These are phyloP conservation scores for Phyllosticta paracitricarpa DNA, from an alignment of 2,329 filamentous ascomycete genomes.

Conservation along the genomic window DNA sequence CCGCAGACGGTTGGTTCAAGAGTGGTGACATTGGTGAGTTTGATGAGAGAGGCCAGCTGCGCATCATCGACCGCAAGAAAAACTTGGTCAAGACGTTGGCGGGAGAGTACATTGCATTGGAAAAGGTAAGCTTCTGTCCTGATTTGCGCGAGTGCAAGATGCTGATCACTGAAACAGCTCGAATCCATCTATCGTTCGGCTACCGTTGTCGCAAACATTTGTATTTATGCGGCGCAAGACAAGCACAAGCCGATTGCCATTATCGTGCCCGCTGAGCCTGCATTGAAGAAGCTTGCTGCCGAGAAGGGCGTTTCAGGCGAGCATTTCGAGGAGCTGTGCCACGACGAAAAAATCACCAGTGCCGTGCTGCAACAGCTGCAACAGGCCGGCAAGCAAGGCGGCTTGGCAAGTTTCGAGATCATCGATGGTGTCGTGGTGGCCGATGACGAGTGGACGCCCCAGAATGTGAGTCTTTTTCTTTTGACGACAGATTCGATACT, in stretches of 20 bases:
- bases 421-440: constrained; percentile 67
- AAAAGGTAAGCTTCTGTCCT: constrained; percentile 44
- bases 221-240: constrained; percentile 69
- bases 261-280: constrained; percentile 53
- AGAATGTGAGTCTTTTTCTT: constrained; percentile 53
- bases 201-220: constrained; percentile 73
- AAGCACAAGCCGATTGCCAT: constrained; percentile 74
- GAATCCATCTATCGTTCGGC: constrained; percentile 81
- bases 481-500: constrained; percentile 9
- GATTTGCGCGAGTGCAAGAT: neutral
- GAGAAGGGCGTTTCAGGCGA: constrained; percentile 54
- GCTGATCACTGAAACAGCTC: constrained; percentile 40
- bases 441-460: constrained; percentile 81
- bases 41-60: constrained; percentile 66
- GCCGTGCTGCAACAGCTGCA: constrained; percentile 63
- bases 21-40: constrained; percentile 94
- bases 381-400: constrained; percentile 52
- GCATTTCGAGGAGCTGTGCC: constrained; percentile 56
- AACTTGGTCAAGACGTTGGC: constrained; percentile 93
- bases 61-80: constrained; percentile 93
- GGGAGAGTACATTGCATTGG: constrained; percentile 92
- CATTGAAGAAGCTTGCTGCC: constrained; percentile 45
- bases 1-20: constrained; percentile 89
- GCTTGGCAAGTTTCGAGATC: constrained; percentile 61
- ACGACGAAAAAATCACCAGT: constrained; percentile 53